Evolutionary conservation across 1,284 basidiomycete genomes (phyloP).

Genomic region (Flammula alnicola): DNA sequence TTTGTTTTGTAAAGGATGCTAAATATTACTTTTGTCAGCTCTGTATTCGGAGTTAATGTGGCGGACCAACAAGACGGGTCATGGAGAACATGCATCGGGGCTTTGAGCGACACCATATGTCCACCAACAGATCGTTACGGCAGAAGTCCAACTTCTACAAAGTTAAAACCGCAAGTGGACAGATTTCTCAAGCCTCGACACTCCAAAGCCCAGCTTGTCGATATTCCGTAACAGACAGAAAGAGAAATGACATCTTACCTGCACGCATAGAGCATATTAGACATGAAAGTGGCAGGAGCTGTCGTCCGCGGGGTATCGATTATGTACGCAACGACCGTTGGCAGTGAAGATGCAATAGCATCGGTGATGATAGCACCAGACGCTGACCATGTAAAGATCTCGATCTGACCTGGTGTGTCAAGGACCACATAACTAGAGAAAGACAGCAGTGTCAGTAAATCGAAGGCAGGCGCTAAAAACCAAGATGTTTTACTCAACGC

Average conservation of each 20-base stretch:
- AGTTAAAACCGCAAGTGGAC: no score
- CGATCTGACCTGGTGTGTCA: constrained; percentile 99
- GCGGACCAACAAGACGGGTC: no score
- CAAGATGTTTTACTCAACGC: constrained; percentile 75
- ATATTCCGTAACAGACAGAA: neutral
- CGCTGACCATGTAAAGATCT: constrained; percentile 99
- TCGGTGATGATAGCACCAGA: constrained; percentile 99
- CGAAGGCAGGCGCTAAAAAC: constrained; percentile 1
- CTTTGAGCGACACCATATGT: neutral
- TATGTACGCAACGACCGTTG: constrained; percentile 95
- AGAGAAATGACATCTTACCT: constrained; percentile 55
- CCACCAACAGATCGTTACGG: neutral
- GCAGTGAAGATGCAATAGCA: constrained; percentile 92
- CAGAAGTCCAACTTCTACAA: neutral
- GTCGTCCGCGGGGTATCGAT: constrained; percentile 97
- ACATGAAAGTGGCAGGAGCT: constrained; percentile 98
- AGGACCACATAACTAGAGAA: constrained; percentile 83
- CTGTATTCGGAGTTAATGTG: no score
- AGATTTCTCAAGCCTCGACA: no score
- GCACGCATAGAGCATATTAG: constrained; percentile 99
- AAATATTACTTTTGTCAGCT: no score
- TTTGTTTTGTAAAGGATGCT: constrained; percentile 99
- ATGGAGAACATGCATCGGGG: no score
- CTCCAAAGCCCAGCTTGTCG: no score
- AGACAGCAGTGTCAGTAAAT: neutral